Evolutionary conservation across 305 asterid species (phyloP), one percentile per base, ranked within the genome.

Genomic region (Plantago lanceolata): DNA sequence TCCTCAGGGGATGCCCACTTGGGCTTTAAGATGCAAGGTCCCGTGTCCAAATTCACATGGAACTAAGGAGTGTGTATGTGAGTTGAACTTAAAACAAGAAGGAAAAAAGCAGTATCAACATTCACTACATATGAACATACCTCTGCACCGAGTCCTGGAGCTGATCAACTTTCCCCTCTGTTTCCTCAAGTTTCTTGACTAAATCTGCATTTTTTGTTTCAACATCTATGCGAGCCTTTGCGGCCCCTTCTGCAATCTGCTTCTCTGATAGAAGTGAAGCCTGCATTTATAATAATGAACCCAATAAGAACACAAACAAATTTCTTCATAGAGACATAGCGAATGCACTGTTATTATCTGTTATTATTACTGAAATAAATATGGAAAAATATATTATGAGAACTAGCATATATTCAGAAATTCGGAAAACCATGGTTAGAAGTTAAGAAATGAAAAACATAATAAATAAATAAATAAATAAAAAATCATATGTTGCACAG

Each of bases 101-200:
- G 49, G 45, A 6, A 35, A 35, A 35, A 11, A 11, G 11, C 43
- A 47, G 45, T 66, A 37, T 58, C 35, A 48, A 58, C n/a, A 48
- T 52, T 57, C 57, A 68, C 45, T 64, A 57, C 68, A 24, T 45
- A 65, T 61, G 43, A 65, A 59, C 78, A 70, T 66, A 93, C 99
- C 99, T 93, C 76, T 83, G 97, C 40, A 82, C 73, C 21, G 95
- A 85, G 71, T 83, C 97, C 78, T 85, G 97, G 65, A 93, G 87
- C 82, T 86, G 95, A 47, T 83, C 84, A 26, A 71, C 81, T 82
- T 86, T 93, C 47, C 81, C 82, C 68, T 78, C 90, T 15, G 95
- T 76, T 53, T 81, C 92, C 70, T 85, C 93, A 29, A 93, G 74
- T 62, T 81, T 90, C 71, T 78, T 81, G 13, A 71, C 81, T 67